Evolutionary conservation across 2,329 filamentous ascomycete genomes (phyloP).

Genomic region (Cladosporium phlei): DNA sequence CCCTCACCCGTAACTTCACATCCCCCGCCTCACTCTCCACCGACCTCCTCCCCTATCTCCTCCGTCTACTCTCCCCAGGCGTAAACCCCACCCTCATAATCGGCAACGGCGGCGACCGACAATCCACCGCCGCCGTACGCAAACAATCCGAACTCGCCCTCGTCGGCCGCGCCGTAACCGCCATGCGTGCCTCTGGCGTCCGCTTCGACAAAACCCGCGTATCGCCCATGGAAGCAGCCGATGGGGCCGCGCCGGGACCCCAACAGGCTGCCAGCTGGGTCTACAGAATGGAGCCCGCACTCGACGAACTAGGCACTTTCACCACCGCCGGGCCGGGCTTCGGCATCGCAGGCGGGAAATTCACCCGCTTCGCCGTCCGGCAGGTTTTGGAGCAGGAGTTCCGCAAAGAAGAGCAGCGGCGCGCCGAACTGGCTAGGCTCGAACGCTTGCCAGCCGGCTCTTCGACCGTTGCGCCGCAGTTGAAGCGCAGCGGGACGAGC

Average conservation of each 20-base stretch:
- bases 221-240: slow-evolving; percentile 42
- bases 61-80: slow-evolving; percentile 79
- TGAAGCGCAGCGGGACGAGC: slow-evolving; percentile 11
- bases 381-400: slow-evolving; percentile 92
- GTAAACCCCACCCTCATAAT: slow-evolving; percentile 86
- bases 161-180: slow-evolving; percentile 71
- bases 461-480: slow-evolving; percentile 28
- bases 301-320: slow-evolving; percentile 76
- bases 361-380: slow-evolving; percentile 84
- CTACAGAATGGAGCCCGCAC: slow-evolving; percentile 87
- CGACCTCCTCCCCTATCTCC: slow-evolving; percentile 79
- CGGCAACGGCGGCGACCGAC: slow-evolving; percentile 32
- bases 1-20: slow-evolving; percentile 71
- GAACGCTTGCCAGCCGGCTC: slow-evolving; percentile 57
- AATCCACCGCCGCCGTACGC: slow-evolving; percentile 73
- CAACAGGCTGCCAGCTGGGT: slow-evolving; percentile 59
- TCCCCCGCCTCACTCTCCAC: slow-evolving; percentile 71
- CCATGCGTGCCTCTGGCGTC: slow-evolving; percentile 78
- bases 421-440: slow-evolving; percentile 62
- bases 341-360: slow-evolving; percentile 55
- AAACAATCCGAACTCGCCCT: slow-evolving; percentile 79
- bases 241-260: slow-evolving; percentile 19
- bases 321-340: slow-evolving; percentile 57
- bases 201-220: slow-evolving; percentile 65
- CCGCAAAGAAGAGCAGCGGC: slow-evolving; percentile 63